These are phyloP conservation scores for Corymbia calophylla DNA, from an alignment of 441 rosid genomes.

Conservation along the genomic window DNA sequence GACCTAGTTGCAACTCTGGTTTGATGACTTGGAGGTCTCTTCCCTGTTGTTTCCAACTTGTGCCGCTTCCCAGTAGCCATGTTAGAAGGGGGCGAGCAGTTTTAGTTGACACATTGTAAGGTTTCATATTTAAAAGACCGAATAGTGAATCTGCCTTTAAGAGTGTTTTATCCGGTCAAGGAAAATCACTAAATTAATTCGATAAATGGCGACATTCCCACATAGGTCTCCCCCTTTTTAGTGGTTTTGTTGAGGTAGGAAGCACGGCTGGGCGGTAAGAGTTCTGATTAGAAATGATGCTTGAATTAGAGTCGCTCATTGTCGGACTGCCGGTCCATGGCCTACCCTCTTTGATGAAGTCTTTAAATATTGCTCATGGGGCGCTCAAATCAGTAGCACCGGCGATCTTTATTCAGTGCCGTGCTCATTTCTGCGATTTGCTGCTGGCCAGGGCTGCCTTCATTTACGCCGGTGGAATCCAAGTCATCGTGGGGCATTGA, in stretches of 20 bases:
- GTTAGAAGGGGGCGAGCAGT: neutral
- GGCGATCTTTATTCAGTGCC: neutral
- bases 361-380: neutral
- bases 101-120: neutral
- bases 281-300: neutral
- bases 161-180: neutral
- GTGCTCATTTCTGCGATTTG: neutral
- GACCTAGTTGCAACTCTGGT: neutral
- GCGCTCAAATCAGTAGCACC: neutral
- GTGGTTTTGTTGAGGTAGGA: neutral
- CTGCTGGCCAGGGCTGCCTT: fast-evolving
- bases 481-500: neutral
- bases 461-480: neutral
- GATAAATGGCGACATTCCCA: neutral
- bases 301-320: neutral
- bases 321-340: fast-evolving
- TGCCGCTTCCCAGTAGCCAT: neutral
- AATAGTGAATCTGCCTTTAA: neutral
- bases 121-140: neutral
- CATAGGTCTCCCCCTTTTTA: neutral
- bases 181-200: neutral
- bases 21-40: neutral
- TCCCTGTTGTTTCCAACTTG: neutral
- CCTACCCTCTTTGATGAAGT: neutral
- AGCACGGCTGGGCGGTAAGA: neutral